Evolutionary conservation across 345 rosid genomes (phyloP), one percentile per base, ranked within the genome.

Genomic region (Nephelium lappaceum): DNA sequence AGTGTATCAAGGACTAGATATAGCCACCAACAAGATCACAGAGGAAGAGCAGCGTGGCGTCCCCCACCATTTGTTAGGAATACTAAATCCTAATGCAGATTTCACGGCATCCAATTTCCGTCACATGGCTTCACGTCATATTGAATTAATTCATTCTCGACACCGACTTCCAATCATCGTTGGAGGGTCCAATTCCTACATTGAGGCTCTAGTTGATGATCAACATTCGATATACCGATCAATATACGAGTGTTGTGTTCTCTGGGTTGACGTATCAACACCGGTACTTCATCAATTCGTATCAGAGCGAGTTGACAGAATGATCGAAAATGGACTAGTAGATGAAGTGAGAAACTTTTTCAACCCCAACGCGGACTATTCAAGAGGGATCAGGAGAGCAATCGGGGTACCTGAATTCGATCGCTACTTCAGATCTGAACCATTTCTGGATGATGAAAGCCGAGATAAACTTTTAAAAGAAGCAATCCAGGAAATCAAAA

Each of bases 371-470:
- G 76, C 86, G 0, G 86, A 84, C 71, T 81, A 87, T 21, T 61
- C 82, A 0, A 60, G 53, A 19, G 97, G 95, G 57, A 83, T 93
- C 36, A 67, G 89, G 80, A 90, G 79, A 71, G 84, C 95, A 3
- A 92, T 95, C 60, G 97, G 99, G 27, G 86, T 95, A 3, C 98
- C 92, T 0, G 98, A 95, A 74, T 85, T 95, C 1, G 89, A 95
- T 63, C 67, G 12, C 14, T 87, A 84, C 78, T 89, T 95, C 25
- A 83, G 78, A 58, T 61, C 75, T 0, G 91, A 93, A 74, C 79
- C 84, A 9, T 86, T 67, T 72, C 77, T 86, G 66, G 83, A 72
- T 31, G 71, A 72, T 65, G 27, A 55, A 64, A 78, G 68, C 25
- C 73, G 81, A 11, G 80, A 21, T 8, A 73, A 62, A 45, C 71